Evolutionary conservation across 345 rosid species (phyloP).

Genomic region (Gossypium arboreum): DNA sequence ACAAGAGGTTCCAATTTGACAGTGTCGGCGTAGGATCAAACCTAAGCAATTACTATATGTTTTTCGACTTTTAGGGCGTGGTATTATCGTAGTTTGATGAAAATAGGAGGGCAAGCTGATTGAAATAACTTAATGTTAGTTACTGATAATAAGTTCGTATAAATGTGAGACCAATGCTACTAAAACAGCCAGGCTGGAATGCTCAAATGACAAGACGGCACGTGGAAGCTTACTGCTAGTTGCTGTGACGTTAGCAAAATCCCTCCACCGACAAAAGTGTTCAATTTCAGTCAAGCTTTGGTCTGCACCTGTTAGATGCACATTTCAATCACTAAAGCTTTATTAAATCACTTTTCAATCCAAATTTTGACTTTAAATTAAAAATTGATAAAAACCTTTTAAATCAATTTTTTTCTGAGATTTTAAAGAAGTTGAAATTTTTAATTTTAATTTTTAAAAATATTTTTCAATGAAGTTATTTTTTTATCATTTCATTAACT

Average conservation of each 20-base stretch:
- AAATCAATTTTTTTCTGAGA: too few species aligned
- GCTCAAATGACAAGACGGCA: neutral
- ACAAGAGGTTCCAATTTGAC: neutral
- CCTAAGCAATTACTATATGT: too few species aligned
- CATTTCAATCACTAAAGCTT: too few species aligned
- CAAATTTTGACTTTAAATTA: too few species aligned
- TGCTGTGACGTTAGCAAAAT: neutral
- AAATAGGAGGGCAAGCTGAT: neutral
- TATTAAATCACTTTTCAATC: too few species aligned
- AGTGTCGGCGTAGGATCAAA: slow-evolving; percentile 8
- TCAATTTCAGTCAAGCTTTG: neutral
- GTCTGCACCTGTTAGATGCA: too few species aligned
- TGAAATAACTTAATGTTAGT: neutral
- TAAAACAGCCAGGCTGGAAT: neutral
- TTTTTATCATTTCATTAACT: too few species aligned
- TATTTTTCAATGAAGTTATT: too few species aligned
- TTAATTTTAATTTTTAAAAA: too few species aligned
- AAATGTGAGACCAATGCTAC: neutral
- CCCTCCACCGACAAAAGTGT: slow-evolving; percentile 2
- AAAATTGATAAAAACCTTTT: too few species aligned
- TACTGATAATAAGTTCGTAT: too few species aligned
- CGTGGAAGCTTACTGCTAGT: neutral
- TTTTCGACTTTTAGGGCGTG: neutral
- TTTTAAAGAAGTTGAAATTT: too few species aligned
- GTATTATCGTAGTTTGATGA: neutral